Percentiles rank a stretch among this genome's conserved stretches.
Evolutionary conservation across 306 rosid species (phyloP).

Genomic region (Vachellia pachyceras): DNA sequence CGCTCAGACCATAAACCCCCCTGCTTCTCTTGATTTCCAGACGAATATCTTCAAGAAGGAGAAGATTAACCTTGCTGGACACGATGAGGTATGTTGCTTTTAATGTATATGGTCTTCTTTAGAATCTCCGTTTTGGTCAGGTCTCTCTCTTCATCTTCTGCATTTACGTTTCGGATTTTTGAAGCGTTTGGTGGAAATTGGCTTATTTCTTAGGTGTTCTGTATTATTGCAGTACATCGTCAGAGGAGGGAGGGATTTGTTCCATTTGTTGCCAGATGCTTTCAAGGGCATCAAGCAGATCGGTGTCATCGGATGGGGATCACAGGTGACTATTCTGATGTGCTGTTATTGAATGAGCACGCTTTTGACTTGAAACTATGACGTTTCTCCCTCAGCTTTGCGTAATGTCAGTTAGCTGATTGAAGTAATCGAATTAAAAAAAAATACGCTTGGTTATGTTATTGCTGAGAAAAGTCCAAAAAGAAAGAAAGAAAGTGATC

Average conservation of each 20-base stretch:
- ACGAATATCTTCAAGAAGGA: slow-evolving; percentile 87
- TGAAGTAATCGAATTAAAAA: not conserved
- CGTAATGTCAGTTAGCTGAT: not conserved
- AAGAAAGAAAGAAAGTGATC: not conserved
- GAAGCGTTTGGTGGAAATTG: not conserved
- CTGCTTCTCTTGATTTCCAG: slow-evolving; percentile 64
- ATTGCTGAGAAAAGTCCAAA: not conserved
- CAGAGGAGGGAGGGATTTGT: slow-evolving; percentile 91
- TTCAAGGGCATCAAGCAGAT: slow-evolving; percentile 93
- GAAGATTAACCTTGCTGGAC: slow-evolving; percentile 84
- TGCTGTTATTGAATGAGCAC: not conserved
- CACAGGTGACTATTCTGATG: slow-evolving; percentile 67
- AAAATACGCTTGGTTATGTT: not conserved
- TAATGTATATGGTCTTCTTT: not conserved
- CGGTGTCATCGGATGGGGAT: slow-evolving; percentile 99
- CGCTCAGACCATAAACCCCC: slow-evolving; percentile 46
- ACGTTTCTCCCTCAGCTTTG: not conserved
- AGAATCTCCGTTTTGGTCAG: not conserved
- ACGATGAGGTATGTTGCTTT: slow-evolving; percentile 64
- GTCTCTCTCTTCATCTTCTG: not conserved
- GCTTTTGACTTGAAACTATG: not conserved
- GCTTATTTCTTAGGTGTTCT: not conserved
- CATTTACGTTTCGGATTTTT: not conserved
- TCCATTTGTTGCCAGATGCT: slow-evolving; percentile 85
- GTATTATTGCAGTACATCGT: slow-evolving; percentile 70